A percentile compares a stretch with the other conserved stretches of the same genome.
Conservation (phyloP, 176 grass and related monocot species). For the Carex littledalei region DNA sequence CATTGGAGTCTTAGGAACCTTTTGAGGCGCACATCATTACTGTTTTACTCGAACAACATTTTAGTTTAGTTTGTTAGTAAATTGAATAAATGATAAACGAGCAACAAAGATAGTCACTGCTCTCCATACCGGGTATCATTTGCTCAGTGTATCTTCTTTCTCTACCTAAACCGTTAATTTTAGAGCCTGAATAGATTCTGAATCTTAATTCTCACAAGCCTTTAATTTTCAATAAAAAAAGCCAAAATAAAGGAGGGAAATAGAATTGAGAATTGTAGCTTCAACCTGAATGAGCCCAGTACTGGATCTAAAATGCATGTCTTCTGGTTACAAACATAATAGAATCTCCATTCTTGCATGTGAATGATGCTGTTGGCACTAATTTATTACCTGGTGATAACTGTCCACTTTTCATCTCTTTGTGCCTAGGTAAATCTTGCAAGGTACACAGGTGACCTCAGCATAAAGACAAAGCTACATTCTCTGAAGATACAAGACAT, state of each 20-base stretch:
- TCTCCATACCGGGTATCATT: not conserved
- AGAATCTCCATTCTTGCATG: not conserved
- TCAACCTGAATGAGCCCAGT: too few relatives aligned
- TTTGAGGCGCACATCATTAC: not conserved
- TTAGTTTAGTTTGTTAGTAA: not conserved
- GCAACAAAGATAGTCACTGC: not conserved
- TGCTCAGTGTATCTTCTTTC: not conserved
- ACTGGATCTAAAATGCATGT: not conserved
- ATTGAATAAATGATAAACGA: not conserved
- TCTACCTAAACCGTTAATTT: not conserved
- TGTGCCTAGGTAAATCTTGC: constrained; percentile 67
- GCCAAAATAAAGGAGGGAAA: not conserved
- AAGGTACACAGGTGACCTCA: constrained; percentile 57
- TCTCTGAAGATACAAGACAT: constrained; percentile 87
- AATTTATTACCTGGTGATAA: not conserved
- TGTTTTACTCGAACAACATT: not conserved
- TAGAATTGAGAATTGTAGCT: not conserved
- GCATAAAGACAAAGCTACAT: constrained; percentile 89
- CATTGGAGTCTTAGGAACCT: not conserved
- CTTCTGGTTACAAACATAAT: not conserved
- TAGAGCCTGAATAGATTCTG: not conserved
- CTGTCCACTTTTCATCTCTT: constrained; percentile 16
- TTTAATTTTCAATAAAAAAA: not conserved
- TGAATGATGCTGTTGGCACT: not conserved
- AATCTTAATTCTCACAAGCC: not conserved